phyloP scores from a whole-genome alignment of 2,329 filamentous ascomycete genomes.

The Thelonectria blattea region DNA sequence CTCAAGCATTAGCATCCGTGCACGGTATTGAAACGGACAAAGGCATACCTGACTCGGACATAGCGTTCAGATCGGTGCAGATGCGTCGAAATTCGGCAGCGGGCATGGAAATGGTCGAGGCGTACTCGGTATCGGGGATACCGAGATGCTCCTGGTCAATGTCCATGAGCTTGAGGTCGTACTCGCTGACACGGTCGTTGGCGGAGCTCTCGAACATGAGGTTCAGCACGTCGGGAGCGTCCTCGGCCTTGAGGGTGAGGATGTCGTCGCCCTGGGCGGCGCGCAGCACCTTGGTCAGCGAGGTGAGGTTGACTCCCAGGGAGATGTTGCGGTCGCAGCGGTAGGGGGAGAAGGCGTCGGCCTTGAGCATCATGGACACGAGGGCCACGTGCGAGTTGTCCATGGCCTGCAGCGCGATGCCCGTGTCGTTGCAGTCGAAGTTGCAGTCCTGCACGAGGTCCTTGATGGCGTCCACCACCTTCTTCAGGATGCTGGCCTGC shows the following conservation, averaged over 20 bases:
- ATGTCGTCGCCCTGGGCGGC: constrained; percentile 94
- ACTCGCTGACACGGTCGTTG: constrained; percentile 93
- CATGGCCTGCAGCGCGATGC: constrained; percentile 98
- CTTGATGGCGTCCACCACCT: constrained; percentile 99
- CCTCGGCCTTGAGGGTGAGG: constrained; percentile 95
- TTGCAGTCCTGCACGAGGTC: constrained; percentile 99
- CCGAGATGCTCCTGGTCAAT: constrained; percentile 99
- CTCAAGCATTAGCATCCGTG: constrained; percentile 16
- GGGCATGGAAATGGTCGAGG: constrained; percentile 88
- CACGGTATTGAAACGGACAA: neutral
- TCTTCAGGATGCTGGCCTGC: constrained; percentile 93
- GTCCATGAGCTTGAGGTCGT: constrained; percentile 99
- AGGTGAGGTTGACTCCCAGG: constrained; percentile 94
- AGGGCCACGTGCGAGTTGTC: constrained; percentile 99
- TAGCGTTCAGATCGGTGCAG: constrained; percentile 85
- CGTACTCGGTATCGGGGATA: constrained; percentile 98
- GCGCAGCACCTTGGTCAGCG: constrained; percentile 95
- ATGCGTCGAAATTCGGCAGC: constrained; percentile 91
- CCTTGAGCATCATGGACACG: constrained; percentile 98
- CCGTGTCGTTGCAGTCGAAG: constrained; percentile 99
- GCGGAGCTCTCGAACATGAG: constrained; percentile 90
- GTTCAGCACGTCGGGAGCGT: constrained; percentile 94
- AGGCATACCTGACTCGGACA: constrained; percentile 90
- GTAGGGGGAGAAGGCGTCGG: constrained; percentile 92
- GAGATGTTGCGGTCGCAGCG: constrained; percentile 99